phyloP scores from a whole-genome alignment of 805 yeast species.

The Blastobotrys muscicola region DNA sequence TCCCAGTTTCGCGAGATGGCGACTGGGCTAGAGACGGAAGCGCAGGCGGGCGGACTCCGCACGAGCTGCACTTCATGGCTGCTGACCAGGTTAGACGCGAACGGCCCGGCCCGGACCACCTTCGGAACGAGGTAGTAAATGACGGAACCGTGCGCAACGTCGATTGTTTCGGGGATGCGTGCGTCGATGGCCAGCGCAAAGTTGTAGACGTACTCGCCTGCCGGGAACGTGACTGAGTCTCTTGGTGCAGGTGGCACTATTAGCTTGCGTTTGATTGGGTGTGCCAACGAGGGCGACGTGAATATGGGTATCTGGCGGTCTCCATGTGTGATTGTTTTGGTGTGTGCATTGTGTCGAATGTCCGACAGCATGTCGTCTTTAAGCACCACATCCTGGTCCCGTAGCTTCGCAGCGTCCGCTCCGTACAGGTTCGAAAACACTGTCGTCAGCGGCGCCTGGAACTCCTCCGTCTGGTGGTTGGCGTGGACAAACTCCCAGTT shows the following conservation, averaged over 20 bases:
- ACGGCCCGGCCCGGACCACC: conserved; percentile 76
- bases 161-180: conserved; percentile 68
- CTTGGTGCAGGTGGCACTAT: conserved; percentile 4
- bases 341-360: not conserved
- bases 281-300: conserved; percentile 1
- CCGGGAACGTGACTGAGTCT: conserved; percentile 45
- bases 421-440: conserved; percentile 26
- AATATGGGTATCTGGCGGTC: conserved; percentile 9
- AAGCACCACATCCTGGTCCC: conserved; percentile 5
- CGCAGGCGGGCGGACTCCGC: conserved; percentile 61
- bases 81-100: conserved; percentile 66
- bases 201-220: conserved; percentile 88
- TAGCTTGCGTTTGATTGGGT: too few relatives aligned
- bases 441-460: conserved; percentile 15
- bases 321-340: not conserved
- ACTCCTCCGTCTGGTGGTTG: conserved; percentile 11
- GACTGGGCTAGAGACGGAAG: conserved; percentile 84
- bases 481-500: conserved; percentile 28
- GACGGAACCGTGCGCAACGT: conserved; percentile 75
- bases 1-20: conserved; percentile 91
- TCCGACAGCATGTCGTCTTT: conserved; percentile 1
- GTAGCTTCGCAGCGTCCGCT: conserved; percentile 23
- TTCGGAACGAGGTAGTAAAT: conserved; percentile 57
- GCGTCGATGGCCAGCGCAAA: conserved; percentile 84
- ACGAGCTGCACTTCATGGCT: conserved; percentile 55